phyloP scores from a whole-genome alignment of 495 filamentous ascomycete genomes.

The Penicillium chermesinum region DNA sequence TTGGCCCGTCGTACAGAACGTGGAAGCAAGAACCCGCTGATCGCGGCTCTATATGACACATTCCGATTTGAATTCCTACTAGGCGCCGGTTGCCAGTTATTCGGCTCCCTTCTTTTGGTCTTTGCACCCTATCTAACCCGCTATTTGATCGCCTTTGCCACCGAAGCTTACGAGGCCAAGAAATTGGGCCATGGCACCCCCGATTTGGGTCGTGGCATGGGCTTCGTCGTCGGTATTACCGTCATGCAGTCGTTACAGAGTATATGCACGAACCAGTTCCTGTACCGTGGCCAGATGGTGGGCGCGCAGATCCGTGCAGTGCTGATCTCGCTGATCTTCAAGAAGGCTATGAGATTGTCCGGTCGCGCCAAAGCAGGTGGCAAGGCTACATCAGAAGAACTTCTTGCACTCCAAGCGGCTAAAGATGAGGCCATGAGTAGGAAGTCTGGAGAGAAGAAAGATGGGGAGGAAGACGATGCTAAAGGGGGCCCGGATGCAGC shows the following conservation, averaged over 20 bases:
- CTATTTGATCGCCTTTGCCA: slow-evolving; percentile 75
- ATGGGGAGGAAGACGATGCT: slow-evolving; percentile 6
- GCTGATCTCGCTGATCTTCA: slow-evolving; percentile 69
- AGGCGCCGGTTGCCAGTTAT: slow-evolving; percentile 71
- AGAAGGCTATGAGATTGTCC: slow-evolving; percentile 78
- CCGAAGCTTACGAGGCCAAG: slow-evolving; percentile 64
- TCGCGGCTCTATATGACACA: slow-evolving; percentile 80
- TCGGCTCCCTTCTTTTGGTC: slow-evolving; percentile 63
- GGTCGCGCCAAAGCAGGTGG: slow-evolving; percentile 70
- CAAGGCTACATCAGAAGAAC: slow-evolving; percentile 37
- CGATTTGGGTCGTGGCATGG: slow-evolving; percentile 60
- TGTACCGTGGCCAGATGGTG: slow-evolving; percentile 75
- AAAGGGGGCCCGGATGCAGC: slow-evolving; percentile 14
- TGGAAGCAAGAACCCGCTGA: slow-evolving; percentile 68
- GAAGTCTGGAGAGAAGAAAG: slow-evolving; percentile 29
- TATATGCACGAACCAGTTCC: slow-evolving; percentile 71
- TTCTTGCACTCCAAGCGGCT: slow-evolving; percentile 27
- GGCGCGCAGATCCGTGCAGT: slow-evolving; percentile 72
- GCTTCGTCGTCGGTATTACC: slow-evolving; percentile 70
- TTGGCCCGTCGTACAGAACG: slow-evolving; percentile 61
- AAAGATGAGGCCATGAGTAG: slow-evolving; percentile 41
- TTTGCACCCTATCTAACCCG: slow-evolving; percentile 68
- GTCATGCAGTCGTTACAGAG: slow-evolving; percentile 70
- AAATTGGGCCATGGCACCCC: slow-evolving; percentile 45
- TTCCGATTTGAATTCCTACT: slow-evolving; percentile 82